phyloP scores from a whole-genome alignment of 2,329 filamentous ascomycete genomes.

The Colletotrichum nymphaeae region DNA sequence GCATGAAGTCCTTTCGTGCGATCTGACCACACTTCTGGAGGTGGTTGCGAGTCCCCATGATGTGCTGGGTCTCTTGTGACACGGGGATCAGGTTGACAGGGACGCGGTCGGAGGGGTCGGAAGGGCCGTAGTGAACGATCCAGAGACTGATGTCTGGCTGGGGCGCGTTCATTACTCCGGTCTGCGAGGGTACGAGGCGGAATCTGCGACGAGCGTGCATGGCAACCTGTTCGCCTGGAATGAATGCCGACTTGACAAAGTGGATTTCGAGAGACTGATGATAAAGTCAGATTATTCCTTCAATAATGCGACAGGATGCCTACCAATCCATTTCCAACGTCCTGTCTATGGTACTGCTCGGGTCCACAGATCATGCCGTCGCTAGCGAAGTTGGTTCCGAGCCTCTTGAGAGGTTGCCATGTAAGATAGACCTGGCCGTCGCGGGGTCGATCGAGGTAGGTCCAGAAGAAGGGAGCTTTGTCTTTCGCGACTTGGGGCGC shows the following conservation, averaged over 20 bases:
- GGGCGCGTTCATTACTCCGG: constrained; percentile 75
- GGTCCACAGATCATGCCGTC: constrained; percentile 93
- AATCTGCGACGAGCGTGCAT: constrained; percentile 87
- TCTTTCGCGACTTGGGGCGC: constrained; percentile 89
- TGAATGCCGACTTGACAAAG: constrained; percentile 83
- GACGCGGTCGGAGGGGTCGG: constrained; percentile 79
- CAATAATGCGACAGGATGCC: constrained; percentile 39
- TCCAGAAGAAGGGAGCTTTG: constrained; percentile 90
- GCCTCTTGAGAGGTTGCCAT: constrained; percentile 84
- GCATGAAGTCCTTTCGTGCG: constrained; percentile 92
- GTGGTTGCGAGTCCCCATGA: constrained; percentile 71
- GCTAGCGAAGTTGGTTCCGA: constrained; percentile 82
- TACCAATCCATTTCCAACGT: constrained; percentile 72
- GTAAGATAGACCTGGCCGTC: constrained; percentile 87
- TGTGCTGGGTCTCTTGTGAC: constrained; percentile 68
- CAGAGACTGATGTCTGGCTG: constrained; percentile 85
- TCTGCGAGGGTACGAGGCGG: constrained; percentile 79
- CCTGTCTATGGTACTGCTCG: constrained; percentile 81
- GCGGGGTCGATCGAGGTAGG: constrained; percentile 83
- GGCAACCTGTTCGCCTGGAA: constrained; percentile 79
- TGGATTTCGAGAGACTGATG: constrained; percentile 87
- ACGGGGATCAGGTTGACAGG: constrained; percentile 75
- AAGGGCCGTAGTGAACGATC: constrained; percentile 89
- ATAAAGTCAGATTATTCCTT: background rate
- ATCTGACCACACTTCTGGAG: constrained; percentile 83